Base-by-base conservation (phyloP, 2,329 filamentous ascomycete genomes). In the Colletotrichum eremochloae region DNA sequence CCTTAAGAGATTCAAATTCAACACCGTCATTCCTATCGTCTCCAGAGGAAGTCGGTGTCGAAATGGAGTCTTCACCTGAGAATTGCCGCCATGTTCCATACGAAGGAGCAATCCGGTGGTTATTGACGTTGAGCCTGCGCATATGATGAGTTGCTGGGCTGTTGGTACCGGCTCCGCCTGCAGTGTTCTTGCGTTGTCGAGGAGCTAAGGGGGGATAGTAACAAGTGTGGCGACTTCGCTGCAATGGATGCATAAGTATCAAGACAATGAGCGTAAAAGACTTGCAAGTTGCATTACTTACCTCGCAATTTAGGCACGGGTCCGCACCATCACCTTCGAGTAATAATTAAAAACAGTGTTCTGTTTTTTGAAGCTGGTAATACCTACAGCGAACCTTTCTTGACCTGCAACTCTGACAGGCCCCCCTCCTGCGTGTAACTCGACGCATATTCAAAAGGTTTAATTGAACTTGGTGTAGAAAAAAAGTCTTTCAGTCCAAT, bases 331-430 rank as follows among this genome's bases (percentile, higher is more conserved):
- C 65, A 31, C 69, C 69, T 72, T 46, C 1, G 12, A n/a, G 8
- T 6, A 36, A 12, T 6, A 36, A 66, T 72, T 20, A 72, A 50
- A 40, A 29, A 40, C 20, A 33, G 11, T n/a, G 3, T 42, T 14
- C 11, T 9, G 2, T 46, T 20, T 24, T 33, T n/a, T 14, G 33
- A 12, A 40, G 29, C n/a, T 18, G n/a, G 8, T 14, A 3, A 20
- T 24, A 68, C 68, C 68, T 36, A 72, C 69, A 72, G 31, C 69
- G 69, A n/a, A 72, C 69, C 20, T 72, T 72, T 31, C 69, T 63
- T 11, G 60, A 68, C 40, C 69, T 60, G 52, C 69, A 72, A 5
- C 65, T 65, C 36, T 72, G 65, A 24, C 69, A 72, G 14, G 69
- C 69, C 3, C 69, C 69, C 63, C 69, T 72, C 9, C 69, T 55